A percentile compares a stretch with the other conserved stretches of the same genome.
Evolutionary conservation across 805 yeast genomes (phyloP).

Genomic region (Wickerhamiella kurtzmanii): DNA sequence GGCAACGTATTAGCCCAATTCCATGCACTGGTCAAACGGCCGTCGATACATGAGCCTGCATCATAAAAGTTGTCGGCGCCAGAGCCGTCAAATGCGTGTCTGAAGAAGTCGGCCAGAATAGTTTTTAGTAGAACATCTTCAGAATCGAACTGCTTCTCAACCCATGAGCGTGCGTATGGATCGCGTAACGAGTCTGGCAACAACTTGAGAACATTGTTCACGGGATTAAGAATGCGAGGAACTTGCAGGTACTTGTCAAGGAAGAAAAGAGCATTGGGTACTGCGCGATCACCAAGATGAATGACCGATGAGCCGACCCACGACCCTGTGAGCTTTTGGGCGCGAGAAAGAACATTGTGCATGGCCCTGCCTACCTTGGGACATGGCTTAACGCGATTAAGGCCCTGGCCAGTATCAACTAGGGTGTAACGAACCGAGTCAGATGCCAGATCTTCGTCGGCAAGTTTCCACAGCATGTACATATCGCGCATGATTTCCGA

Average conservation of each 20-base stretch:
- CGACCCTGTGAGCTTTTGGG: constrained; percentile 44
- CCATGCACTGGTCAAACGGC: constrained; percentile 70
- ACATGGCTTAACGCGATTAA: constrained; percentile 62
- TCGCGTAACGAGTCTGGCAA: constrained; percentile 43
- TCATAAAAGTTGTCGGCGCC: constrained; percentile 76
- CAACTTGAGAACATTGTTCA: constrained; percentile 43
- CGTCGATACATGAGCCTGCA: constrained; percentile 78
- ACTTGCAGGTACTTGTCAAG: constrained; percentile 70
- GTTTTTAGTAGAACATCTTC: constrained; percentile 37
- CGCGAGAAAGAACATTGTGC: constrained; percentile 54
- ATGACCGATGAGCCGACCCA: constrained; percentile 78
- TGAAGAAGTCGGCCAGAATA: constrained; percentile 39
- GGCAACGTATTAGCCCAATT: constrained; percentile 63
- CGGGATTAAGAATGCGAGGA: constrained; percentile 62
- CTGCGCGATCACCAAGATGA: constrained; percentile 72
- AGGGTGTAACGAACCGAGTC: constrained; percentile 37
- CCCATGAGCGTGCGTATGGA: constrained; percentile 30
- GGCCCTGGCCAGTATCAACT: constrained; percentile 68
- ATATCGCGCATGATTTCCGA: constrained; percentile 64
- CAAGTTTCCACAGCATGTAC: constrained; percentile 63
- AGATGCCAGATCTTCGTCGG: constrained; percentile 57
- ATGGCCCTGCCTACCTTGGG: constrained; percentile 56
- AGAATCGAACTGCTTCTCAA: constrained; percentile 44
- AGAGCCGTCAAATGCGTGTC: constrained; percentile 58
- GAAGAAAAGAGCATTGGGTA: constrained; percentile 69